These are phyloP conservation scores for Kalmusia sp. DNA, from an alignment of 2,329 filamentous ascomycete species.

Conservation along the genomic window DNA sequence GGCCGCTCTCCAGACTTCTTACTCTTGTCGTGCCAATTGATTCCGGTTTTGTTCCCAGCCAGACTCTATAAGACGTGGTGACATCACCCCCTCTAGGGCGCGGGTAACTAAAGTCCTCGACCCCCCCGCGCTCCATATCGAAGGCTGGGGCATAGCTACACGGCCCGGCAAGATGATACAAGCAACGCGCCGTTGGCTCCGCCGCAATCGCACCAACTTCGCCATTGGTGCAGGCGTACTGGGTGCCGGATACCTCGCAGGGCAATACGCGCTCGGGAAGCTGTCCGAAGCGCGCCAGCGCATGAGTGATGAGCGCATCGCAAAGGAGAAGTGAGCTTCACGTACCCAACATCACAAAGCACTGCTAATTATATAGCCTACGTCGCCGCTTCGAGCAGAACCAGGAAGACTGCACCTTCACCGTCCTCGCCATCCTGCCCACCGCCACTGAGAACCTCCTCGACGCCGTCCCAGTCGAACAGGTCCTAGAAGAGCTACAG, in stretches of 20 bases:
- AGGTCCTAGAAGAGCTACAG: conserved; percentile 91
- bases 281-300: conserved; percentile 92
- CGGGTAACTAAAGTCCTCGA: neutral
- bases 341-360: too few relatives aligned
- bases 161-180: conserved; percentile 61
- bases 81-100: neutral
- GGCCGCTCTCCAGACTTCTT: neutral
- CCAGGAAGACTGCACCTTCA: conserved; percentile 98
- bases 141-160: neutral
- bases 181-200: conserved; percentile 87
- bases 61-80: neutral
- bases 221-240: conserved; percentile 87
- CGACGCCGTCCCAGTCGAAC: conserved; percentile 86
- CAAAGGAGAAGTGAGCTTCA: conserved; percentile 85
- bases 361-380: conserved; percentile 63
- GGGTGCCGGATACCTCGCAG: conserved; percentile 88
- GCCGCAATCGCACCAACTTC: conserved; percentile 88
- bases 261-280: conserved; percentile 91
- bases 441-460: conserved; percentile 90
- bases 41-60: neutral
- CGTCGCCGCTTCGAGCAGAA: conserved; percentile 98
- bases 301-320: conserved; percentile 94
- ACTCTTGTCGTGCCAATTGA: neutral
- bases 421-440: conserved; percentile 91
- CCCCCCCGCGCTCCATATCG: conserved; percentile 4